phyloP scores from a whole-genome alignment of 1,284 basidiomycete species.

The Flammula alnicola region DNA sequence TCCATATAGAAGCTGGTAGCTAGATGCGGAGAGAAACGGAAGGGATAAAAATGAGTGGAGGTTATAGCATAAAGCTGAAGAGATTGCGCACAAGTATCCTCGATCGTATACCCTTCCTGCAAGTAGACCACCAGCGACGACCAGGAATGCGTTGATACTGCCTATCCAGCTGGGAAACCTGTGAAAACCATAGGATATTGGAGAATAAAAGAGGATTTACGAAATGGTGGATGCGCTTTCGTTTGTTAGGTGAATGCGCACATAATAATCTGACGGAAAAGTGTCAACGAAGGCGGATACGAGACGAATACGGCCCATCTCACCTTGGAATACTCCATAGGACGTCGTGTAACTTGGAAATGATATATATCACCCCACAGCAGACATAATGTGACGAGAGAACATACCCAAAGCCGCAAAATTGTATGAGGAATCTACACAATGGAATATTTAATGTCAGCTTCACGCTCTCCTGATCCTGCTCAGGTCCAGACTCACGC shows the following conservation, averaged over 20 bases:
- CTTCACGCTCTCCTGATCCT: no score
- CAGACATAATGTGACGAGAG: slow-evolving; percentile 33
- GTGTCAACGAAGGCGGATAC: not conserved
- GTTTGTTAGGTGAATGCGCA: slow-evolving; percentile 16
- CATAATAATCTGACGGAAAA: slow-evolving; percentile 13
- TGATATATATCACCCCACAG: no score
- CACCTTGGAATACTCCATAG: slow-evolving; percentile 19
- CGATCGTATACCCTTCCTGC: slow-evolving; percentile 32
- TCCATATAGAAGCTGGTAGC: slow-evolving; percentile 10
- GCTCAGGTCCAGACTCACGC: no score
- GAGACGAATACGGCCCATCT: no score
- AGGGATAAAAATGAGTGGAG: not conserved
- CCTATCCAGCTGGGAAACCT: slow-evolving; percentile 34
- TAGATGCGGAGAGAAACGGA: no score
- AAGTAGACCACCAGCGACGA: slow-evolving; percentile 29
- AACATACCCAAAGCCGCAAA: slow-evolving; percentile 25
- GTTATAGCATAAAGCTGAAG: not conserved
- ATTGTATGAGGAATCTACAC: slow-evolving; percentile 25
- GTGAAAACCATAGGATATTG: not conserved
- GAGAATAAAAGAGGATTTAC: slow-evolving; percentile 2
- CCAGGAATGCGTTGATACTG: slow-evolving; percentile 32
- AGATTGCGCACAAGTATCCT: slow-evolving; percentile 32
- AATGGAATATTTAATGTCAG: no score
- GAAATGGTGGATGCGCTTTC: slow-evolving; percentile 16
- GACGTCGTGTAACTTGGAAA: slow-evolving; percentile 24